A percentile compares a stretch with the other conserved stretches of the same genome.
These are phyloP conservation scores for Balansia obtecta DNA, from an alignment of 2,329 filamentous ascomycete genomes.

Conservation along the genomic window DNA sequence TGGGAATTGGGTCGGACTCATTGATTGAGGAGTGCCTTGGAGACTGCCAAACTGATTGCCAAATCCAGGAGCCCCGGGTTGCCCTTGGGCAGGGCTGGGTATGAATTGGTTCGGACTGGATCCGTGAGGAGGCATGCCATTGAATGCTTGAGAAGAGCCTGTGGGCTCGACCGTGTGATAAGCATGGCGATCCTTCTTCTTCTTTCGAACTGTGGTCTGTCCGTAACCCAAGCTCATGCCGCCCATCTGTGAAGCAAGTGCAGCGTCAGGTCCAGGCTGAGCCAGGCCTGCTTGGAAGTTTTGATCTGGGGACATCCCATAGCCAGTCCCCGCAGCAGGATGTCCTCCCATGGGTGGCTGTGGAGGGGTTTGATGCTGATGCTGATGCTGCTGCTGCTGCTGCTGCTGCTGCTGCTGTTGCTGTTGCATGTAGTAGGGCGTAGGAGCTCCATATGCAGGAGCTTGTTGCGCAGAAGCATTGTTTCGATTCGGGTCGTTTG, in stretches of 20 bases:
- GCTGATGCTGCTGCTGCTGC: conserved; percentile 5
- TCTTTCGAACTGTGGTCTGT: conserved; percentile 44
- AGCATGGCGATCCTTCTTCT: conserved; percentile 93
- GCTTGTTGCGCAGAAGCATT: conserved; percentile 31
- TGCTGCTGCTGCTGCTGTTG: conserved; percentile 6
- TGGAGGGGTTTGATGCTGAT: background rate
- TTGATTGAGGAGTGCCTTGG: conserved; percentile 28
- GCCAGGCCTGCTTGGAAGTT: conserved; percentile 14
- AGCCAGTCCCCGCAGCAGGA: conserved; percentile 13
- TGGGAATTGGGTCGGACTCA: conserved; percentile 44
- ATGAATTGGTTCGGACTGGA: conserved; percentile 33
- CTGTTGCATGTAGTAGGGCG: conserved; percentile 9
- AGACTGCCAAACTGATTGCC: conserved; percentile 34
- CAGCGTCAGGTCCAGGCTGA: conserved; percentile 30
- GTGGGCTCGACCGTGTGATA: conserved; percentile 73
- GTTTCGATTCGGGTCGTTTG: conserved; percentile 39
- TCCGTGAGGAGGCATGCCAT: conserved; percentile 49
- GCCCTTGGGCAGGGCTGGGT: conserved; percentile 15
- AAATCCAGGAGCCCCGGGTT: conserved; percentile 16
- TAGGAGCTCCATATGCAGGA: conserved; percentile 13
- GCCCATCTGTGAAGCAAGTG: conserved; percentile 62
- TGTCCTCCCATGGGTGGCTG: background rate
- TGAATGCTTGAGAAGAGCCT: conserved; percentile 56
- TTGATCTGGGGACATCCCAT: conserved; percentile 21
- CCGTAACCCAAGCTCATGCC: conserved; percentile 53